These are phyloP conservation scores for Hanseniaspora vineae DNA, from an alignment of 805 yeast species.

Conservation along the genomic window DNA sequence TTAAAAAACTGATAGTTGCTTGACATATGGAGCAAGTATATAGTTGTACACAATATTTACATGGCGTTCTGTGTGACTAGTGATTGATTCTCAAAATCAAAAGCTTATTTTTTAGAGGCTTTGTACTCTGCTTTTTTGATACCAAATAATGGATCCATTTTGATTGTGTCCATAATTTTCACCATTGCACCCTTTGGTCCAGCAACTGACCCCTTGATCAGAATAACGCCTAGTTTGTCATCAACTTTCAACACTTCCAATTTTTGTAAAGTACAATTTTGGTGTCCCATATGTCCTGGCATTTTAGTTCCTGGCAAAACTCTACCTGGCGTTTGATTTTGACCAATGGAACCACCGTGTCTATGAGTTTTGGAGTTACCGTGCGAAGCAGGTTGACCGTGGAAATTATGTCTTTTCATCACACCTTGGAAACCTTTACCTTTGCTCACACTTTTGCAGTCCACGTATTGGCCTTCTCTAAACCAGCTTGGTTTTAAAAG, in stretches of 20 bases:
- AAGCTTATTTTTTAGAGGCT: not conserved
- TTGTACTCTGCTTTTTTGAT: not conserved
- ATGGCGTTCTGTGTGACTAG: not conserved
- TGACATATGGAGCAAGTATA: too few relatives aligned
- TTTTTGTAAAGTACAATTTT: slow-evolving; percentile 61
- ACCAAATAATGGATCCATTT: slow-evolving; percentile 17
- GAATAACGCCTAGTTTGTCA: slow-evolving; percentile 65
- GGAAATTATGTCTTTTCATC: slow-evolving; percentile 87
- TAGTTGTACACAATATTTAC: not conserved
- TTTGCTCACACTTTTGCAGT: slow-evolving; percentile 62
- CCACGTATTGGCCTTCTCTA: slow-evolving; percentile 71
- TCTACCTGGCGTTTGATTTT: slow-evolving; percentile 91
- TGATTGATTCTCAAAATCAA: not conserved
- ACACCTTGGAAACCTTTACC: slow-evolving; percentile 99
- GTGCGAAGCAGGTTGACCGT: slow-evolving; percentile 84
- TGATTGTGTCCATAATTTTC: slow-evolving; percentile 68
- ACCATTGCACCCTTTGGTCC: slow-evolving; percentile 75
- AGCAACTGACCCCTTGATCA: slow-evolving; percentile 82
- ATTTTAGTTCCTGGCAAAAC: slow-evolving; percentile 92
- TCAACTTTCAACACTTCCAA: slow-evolving; percentile 66
- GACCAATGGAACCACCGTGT: slow-evolving; percentile 96
- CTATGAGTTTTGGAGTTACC: slow-evolving; percentile 92
- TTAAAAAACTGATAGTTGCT: too few relatives aligned
- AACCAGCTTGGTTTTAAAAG: slow-evolving; percentile 75
- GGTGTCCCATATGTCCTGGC: slow-evolving; percentile 95